Evolutionary conservation across 495 filamentous ascomycete genomes (phyloP).

Genomic region (Pseudotulostoma volvatum): DNA sequence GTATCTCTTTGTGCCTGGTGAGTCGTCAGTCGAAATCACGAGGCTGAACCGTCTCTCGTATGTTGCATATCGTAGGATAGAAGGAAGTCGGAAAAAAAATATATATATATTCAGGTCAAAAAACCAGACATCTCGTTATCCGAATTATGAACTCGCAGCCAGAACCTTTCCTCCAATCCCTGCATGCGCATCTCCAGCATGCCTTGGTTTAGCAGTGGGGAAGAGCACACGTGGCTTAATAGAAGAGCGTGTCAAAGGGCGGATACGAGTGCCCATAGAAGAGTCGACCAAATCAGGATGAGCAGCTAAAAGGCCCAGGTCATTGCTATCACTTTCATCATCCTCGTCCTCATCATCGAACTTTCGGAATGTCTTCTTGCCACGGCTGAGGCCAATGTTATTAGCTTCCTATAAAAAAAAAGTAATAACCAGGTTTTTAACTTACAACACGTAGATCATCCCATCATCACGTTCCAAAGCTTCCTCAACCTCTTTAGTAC

Average conservation of each 20-base stretch:
- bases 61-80: too few relatives aligned
- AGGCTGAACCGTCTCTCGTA: too few relatives aligned
- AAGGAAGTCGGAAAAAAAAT: too few relatives aligned
- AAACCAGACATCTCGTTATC: too few relatives aligned
- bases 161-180: constrained; percentile 36
- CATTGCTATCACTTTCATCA: constrained; percentile 26
- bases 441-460: constrained; percentile 78
- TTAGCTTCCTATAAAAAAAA: constrained; percentile 4
- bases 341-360: constrained; percentile 32
- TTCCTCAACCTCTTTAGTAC: constrained; percentile 41
- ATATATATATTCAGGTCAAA: too few relatives aligned
- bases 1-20: too few relatives aligned
- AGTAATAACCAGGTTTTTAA: constrained; percentile 8
- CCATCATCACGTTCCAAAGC: constrained; percentile 55
- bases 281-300: constrained; percentile 26
- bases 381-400: constrained; percentile 47
- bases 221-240: constrained; percentile 82
- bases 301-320: constrained; percentile 25
- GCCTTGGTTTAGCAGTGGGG: constrained; percentile 30
- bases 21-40: too few relatives aligned
- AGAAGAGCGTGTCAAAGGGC: constrained; percentile 51
- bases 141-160: too few relatives aligned
- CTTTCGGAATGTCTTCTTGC: constrained; percentile 64
- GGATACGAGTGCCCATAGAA: constrained; percentile 16
- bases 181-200: constrained; percentile 25